phyloP scores from a whole-genome alignment of 805 yeast species.

The Starmerella bacillaris region DNA sequence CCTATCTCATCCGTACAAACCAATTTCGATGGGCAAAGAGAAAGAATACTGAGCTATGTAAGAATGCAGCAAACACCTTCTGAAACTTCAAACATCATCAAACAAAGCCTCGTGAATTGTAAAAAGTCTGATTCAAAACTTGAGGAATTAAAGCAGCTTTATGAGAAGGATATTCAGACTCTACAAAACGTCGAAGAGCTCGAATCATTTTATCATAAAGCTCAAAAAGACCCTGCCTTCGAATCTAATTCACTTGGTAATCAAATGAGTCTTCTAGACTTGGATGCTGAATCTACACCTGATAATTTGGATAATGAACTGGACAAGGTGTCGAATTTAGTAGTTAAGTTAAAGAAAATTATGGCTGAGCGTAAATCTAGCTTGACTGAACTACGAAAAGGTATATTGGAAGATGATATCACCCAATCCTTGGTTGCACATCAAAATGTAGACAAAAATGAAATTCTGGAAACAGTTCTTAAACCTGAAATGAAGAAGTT shows the following conservation, averaged over 20 bases:
- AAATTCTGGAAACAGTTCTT: slow-evolving; percentile 41
- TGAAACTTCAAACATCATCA: slow-evolving; percentile 14
- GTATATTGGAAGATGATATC: slow-evolving; percentile 68
- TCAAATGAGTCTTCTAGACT: slow-evolving; percentile 33
- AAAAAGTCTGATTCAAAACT: slow-evolving; percentile 37
- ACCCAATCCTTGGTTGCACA: slow-evolving; percentile 55
- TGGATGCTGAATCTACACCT: slow-evolving; percentile 29
- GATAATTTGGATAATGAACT: slow-evolving; percentile 25
- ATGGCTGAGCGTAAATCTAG: slow-evolving; percentile 46
- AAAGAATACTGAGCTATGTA: slow-evolving; percentile 17
- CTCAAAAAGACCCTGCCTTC: not conserved
- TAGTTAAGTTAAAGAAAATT: slow-evolving; percentile 43
- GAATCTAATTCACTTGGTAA: not conserved
- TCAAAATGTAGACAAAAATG: slow-evolving; percentile 31
- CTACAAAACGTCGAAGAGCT: slow-evolving; percentile 18
- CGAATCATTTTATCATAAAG: not conserved
- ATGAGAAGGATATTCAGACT: slow-evolving; percentile 27
- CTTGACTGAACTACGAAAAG: slow-evolving; percentile 45
- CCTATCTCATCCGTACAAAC: slow-evolving; percentile 7
- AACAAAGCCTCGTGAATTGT: slow-evolving; percentile 25
- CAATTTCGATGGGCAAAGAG: slow-evolving; percentile 18
- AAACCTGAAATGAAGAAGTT: slow-evolving; percentile 62
- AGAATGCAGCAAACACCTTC: slow-evolving; percentile 10
- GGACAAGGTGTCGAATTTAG: slow-evolving; percentile 34
- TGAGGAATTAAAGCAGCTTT: slow-evolving; percentile 32